Percentiles rank a stretch among this genome's conserved stretches.
Conservation (phyloP, 192 early-diverging fungal genomes). For the Rhizophlyctis rosea region DNA sequence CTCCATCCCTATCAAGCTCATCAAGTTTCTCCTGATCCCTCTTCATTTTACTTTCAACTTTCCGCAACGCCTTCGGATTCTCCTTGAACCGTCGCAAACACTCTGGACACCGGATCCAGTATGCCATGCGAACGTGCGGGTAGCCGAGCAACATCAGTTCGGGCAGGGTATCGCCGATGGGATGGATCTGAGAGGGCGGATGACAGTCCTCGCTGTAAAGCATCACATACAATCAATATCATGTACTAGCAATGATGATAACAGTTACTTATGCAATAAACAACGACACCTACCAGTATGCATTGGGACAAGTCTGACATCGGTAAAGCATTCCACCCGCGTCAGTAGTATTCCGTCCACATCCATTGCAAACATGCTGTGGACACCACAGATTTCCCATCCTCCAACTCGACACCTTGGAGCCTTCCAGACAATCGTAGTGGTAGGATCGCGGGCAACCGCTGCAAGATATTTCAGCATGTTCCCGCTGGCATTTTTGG, state of each 20-base stretch:
- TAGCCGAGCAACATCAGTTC: constrained; percentile 30
- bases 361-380: constrained; percentile 32
- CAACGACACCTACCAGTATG: constrained; percentile 12
- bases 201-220: constrained; percentile 35
- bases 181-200: constrained; percentile 25
- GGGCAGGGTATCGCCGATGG: constrained; percentile 31
- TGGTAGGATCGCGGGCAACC: constrained; percentile 21
- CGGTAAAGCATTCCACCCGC: constrained; percentile 44
- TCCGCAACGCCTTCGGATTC: constrained; percentile 6
- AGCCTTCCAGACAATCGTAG: neutral
- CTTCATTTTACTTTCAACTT: constrained; percentile 1
- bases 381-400: constrained; percentile 21
- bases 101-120: constrained; percentile 33
- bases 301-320: constrained; percentile 35
- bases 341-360: constrained; percentile 29
- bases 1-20: no score
- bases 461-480: constrained; percentile 9
- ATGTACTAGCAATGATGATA: neutral
- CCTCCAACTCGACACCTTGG: neutral
- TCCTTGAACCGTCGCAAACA: constrained; percentile 15
- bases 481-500: constrained; percentile 2
- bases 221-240: neutral
- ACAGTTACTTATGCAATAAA: neutral
- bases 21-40: constrained; percentile 10
- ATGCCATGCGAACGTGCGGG: constrained; percentile 31